phyloP scores from a whole-genome alignment of 345 rosid genomes.

The Cardiospermum halicacabum region DNA sequence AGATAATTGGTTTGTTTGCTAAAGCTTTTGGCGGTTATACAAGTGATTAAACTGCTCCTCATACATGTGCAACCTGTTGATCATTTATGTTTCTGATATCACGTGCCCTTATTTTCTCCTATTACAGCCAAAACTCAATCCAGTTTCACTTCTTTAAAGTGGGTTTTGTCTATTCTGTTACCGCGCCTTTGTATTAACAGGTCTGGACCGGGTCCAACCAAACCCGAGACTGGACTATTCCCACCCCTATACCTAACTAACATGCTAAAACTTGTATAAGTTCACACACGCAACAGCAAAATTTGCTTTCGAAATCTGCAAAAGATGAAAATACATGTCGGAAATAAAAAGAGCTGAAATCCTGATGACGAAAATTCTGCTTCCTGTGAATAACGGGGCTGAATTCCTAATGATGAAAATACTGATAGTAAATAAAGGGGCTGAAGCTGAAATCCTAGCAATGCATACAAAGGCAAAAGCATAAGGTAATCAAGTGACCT shows the following conservation, averaged over 20 bases:
- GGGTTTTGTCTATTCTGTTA: too few relatives aligned
- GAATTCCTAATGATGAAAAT: neutral
- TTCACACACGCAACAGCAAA: neutral
- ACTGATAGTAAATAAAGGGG: too few relatives aligned
- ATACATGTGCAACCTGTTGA: neutral
- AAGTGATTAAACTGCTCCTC: neutral
- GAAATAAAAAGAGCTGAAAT: neutral
- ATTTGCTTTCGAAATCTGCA: neutral
- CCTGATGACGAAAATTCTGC: too few relatives aligned
- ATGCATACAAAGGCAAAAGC: neutral
- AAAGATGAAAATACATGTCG: neutral
- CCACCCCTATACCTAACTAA: neutral
- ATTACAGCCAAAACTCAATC: neutral
- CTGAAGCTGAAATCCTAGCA: neutral
- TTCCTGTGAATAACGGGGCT: neutral
- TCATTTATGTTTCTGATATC: neutral
- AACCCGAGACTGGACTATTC: too few relatives aligned
- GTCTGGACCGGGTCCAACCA: too few relatives aligned
- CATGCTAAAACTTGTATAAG: neutral
- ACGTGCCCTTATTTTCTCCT: neutral
- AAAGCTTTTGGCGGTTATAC: neutral
- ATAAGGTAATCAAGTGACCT: slow-evolving; percentile 20
- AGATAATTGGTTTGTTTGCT: neutral
- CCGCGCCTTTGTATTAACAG: too few relatives aligned
- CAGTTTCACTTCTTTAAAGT: neutral